Percentiles rank a stretch among this genome's conserved stretches.
These are phyloP conservation scores for Nicotiana noctiflora DNA, from an alignment of 257 asterid genomes.

Conservation along the genomic window DNA sequence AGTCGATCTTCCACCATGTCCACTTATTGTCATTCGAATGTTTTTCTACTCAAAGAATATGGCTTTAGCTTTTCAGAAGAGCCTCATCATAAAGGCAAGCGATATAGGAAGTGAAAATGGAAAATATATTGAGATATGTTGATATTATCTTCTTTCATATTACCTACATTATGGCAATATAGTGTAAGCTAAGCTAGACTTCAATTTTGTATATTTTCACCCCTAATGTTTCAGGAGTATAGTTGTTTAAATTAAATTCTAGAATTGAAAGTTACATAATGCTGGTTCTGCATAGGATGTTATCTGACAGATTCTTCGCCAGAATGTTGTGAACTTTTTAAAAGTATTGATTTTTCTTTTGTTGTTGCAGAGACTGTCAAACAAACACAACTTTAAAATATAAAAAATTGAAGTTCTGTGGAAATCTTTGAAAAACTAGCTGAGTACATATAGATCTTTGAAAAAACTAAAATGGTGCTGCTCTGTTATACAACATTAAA, in stretches of 20 bases:
- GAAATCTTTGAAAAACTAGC: too few species aligned
- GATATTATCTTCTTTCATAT: neutral
- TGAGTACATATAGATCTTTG: too few species aligned
- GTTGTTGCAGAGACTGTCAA: too few species aligned
- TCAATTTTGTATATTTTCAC: neutral
- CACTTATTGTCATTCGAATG: neutral
- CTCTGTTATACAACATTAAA: too few species aligned
- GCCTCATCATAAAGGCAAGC: neutral
- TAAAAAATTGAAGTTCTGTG: too few species aligned
- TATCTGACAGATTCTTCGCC: neutral
- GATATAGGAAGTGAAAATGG: conserved; percentile 5
- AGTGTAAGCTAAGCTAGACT: neutral
- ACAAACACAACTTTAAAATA: too few species aligned
- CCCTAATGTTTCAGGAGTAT: neutral
- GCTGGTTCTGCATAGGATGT: neutral
- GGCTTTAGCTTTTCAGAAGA: neutral
- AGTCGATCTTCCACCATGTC: neutral
- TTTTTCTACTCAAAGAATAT: neutral
- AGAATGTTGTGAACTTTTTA: too few species aligned
- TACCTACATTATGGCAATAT: neutral
- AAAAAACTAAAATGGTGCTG: too few species aligned
- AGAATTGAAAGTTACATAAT: neutral
- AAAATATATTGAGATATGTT: neutral
- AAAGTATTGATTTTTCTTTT: too few species aligned
- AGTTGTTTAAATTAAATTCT: neutral